Conservation (phyloP, 225 moss, liverwort and hornwort species). For the Ulota crispa region DNA sequence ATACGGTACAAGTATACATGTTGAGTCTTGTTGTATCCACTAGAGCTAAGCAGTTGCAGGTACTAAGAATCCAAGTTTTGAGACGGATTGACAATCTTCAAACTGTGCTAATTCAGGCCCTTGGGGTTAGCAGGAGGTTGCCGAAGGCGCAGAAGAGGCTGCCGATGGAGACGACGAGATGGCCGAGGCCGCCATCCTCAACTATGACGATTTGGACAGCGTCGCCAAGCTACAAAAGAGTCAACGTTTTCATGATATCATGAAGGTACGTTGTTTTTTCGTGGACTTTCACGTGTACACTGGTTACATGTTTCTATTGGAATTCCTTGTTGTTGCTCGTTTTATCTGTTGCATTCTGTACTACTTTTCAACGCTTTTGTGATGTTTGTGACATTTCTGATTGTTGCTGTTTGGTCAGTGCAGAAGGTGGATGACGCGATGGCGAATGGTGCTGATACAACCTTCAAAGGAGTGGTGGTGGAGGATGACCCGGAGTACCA, state of each 20-base stretch:
- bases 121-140: slow-evolving; percentile 70
- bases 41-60: slow-evolving; percentile 9
- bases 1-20: not conserved
- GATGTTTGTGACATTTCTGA: not conserved
- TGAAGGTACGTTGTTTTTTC: slow-evolving; percentile 54
- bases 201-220: slow-evolving; percentile 82
- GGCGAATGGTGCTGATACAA: slow-evolving; percentile 51
- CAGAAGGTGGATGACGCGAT: slow-evolving; percentile 97
- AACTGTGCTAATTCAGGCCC: slow-evolving; percentile 55
- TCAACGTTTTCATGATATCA: slow-evolving; percentile 77
- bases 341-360: too few species aligned
- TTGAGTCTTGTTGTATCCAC: not conserved
- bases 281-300: not conserved
- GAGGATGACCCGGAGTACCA: slow-evolving; percentile 98
- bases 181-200: slow-evolving; percentile 71
- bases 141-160: slow-evolving; percentile 60
- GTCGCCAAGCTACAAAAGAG: slow-evolving; percentile 94
- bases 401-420: slow-evolving; percentile 14
- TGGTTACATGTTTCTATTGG: not conserved
- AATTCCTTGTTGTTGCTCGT: not conserved
- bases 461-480: slow-evolving; percentile 70
- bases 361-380: not conserved
- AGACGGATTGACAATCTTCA: slow-evolving; percentile 42
- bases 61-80: not conserved
- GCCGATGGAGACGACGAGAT: slow-evolving; percentile 69